phyloP scores from a whole-genome alignment of 2,329 filamentous ascomycete species.

The Grosmannia serpens region DNA sequence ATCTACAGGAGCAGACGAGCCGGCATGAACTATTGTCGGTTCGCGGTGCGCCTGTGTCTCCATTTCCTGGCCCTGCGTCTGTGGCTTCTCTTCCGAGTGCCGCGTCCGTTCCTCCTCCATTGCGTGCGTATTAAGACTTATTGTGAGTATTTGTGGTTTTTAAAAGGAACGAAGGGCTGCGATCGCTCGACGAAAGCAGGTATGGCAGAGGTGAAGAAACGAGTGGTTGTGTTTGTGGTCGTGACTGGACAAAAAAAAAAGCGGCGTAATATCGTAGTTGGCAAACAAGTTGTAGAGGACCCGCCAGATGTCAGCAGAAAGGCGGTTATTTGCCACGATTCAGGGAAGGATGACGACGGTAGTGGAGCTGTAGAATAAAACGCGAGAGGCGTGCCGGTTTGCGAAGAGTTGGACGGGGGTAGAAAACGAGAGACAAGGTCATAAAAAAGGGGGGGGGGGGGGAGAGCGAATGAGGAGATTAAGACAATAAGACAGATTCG shows the following conservation, averaged over 20 bases:
- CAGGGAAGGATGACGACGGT: neutral
- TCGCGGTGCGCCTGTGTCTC: neutral
- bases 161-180: no score
- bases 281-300: neutral
- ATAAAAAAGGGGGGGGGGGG: neutral
- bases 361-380: neutral
- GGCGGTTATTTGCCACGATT: neutral
- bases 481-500: neutral
- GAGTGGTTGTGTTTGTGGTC: neutral
- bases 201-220: neutral
- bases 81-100: neutral
- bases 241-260: neutral
- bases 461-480: neutral
- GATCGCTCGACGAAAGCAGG: no score
- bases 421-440: neutral
- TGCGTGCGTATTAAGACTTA: neutral
- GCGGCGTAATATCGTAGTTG: neutral
- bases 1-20: conserved; percentile 17
- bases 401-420: neutral
- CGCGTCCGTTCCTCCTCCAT: neutral
- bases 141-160: neutral
- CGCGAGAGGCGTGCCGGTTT: neutral
- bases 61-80: neutral
- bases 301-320: neutral
- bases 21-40: neutral